These are phyloP conservation scores for Stachybotrys echinatus DNA, from an alignment of 2,329 filamentous ascomycete genomes.

Conservation along the genomic window DNA sequence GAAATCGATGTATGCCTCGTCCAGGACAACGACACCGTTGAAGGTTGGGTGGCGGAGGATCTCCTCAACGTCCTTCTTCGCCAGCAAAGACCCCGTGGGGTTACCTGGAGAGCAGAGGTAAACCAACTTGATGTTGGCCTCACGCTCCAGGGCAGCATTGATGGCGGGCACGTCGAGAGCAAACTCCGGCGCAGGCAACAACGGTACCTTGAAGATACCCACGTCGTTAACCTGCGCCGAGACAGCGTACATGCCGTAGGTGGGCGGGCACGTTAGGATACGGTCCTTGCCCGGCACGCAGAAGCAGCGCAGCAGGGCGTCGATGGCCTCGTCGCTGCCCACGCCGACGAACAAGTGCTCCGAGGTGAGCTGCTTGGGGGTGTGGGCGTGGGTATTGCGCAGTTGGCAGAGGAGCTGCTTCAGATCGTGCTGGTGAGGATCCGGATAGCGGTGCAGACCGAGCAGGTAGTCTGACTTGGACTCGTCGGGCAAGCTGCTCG, in stretches of 20 bases:
- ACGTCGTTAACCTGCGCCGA: conserved; percentile 94
- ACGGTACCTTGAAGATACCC: conserved; percentile 76
- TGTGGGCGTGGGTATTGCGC: conserved; percentile 81
- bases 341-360: conserved; percentile 92
- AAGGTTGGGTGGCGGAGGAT: conserved; percentile 83
- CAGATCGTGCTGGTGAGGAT: conserved; percentile 84
- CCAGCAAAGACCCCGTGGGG: conserved; percentile 76
- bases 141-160: conserved; percentile 53
- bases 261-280: conserved; percentile 91
- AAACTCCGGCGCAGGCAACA: conserved; percentile 69
- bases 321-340: conserved; percentile 94
- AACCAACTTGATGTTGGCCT: conserved; percentile 70
- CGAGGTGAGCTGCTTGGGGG: conserved; percentile 64
- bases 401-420: conserved; percentile 84
- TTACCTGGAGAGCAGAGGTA: conserved; percentile 96
- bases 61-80: conserved; percentile 66
- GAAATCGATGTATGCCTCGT: conserved; percentile 97
- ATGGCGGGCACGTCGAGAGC: conserved; percentile 68
- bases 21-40: conserved; percentile 91
- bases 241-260: conserved; percentile 97
- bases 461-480: conserved; percentile 47
- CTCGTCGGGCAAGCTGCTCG: conserved; percentile 33
- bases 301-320: conserved; percentile 89
- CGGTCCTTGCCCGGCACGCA: conserved; percentile 82
- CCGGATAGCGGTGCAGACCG: conserved; percentile 88